These are phyloP conservation scores for Neonectria faginata DNA, from an alignment of 2,329 filamentous ascomycete species.

Conservation along the genomic window DNA sequence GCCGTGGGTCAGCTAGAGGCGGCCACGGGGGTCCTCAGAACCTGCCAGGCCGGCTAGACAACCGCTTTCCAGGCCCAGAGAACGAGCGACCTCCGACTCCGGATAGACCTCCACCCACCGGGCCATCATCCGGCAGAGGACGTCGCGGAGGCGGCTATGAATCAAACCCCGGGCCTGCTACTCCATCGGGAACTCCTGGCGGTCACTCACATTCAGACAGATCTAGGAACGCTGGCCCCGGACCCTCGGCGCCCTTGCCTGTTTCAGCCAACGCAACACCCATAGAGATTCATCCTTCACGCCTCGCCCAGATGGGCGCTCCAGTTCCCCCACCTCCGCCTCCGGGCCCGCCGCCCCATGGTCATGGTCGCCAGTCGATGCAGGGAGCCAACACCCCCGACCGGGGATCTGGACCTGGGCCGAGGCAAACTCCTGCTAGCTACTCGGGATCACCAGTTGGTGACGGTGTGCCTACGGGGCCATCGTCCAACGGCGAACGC, in stretches of 20 bases:
- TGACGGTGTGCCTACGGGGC: constrained; percentile 52
- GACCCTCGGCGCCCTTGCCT: constrained; percentile 41
- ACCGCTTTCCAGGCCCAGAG: constrained; percentile 56
- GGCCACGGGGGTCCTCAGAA: constrained; percentile 50
- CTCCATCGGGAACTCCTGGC: constrained; percentile 45
- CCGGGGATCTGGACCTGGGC: constrained; percentile 40
- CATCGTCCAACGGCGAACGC: constrained; percentile 53
- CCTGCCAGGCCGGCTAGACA: constrained; percentile 56
- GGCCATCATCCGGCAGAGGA: constrained; percentile 62
- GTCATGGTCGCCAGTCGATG: constrained; percentile 49
- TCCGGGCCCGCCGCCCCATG: constrained; percentile 45
- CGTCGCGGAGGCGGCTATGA: constrained; percentile 61
- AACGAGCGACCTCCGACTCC: constrained; percentile 58
- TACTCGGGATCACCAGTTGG: constrained; percentile 40
- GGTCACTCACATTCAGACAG: constrained; percentile 56
- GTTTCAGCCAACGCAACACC: constrained; percentile 43
- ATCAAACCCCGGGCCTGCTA: constrained; percentile 46
- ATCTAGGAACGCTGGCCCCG: constrained; percentile 52
- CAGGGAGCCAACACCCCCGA: constrained; percentile 49
- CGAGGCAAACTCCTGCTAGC: constrained; percentile 41
- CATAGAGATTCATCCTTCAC: constrained; percentile 62
- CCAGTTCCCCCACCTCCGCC: constrained; percentile 45
- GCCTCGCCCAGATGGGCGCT: constrained; percentile 60
- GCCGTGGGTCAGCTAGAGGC: constrained; percentile 56
- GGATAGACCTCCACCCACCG: constrained; percentile 65